These are phyloP conservation scores for Calamus simplicifolius DNA, from an alignment of 176 grass and related monocot species.

Conservation along the genomic window DNA sequence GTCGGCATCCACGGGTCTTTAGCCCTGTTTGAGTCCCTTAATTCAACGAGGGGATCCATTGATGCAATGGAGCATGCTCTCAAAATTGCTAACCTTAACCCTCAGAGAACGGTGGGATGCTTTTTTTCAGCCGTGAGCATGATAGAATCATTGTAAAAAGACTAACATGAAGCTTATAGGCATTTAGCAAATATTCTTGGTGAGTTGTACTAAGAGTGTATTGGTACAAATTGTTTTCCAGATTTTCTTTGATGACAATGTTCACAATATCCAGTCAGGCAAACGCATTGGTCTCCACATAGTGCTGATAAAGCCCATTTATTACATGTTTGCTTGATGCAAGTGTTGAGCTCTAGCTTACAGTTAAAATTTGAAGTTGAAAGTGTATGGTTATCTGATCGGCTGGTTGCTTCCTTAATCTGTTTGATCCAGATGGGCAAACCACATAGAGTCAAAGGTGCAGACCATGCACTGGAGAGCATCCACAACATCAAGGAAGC, in stretches of 20 bases:
- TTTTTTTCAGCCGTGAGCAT: neutral
- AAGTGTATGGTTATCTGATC: neutral
- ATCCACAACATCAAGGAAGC: slow-evolving; percentile 88
- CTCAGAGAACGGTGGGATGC: slow-evolving; percentile 52
- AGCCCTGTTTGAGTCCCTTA: too few species aligned
- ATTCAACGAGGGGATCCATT: too few species aligned
- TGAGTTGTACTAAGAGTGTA: neutral
- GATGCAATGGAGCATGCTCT: slow-evolving; percentile 79
- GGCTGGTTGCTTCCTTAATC: neutral
- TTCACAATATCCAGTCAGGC: slow-evolving; percentile 75
- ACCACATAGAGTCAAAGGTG: slow-evolving; percentile 56
- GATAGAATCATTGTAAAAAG: too few species aligned
- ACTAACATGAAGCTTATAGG: too few species aligned
- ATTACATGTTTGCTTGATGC: neutral
- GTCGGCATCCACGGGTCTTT: too few species aligned
- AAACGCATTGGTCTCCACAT: slow-evolving; percentile 81
- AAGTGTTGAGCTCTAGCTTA: too few species aligned
- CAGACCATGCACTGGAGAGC: slow-evolving; percentile 88
- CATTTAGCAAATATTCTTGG: too few species aligned
- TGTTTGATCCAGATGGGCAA: slow-evolving; percentile 44
- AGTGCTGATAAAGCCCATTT: slow-evolving; percentile 53
- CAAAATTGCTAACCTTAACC: slow-evolving; percentile 64
- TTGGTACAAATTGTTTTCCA: slow-evolving; percentile 21
- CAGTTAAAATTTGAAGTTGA: neutral
- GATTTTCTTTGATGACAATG: slow-evolving; percentile 99